A percentile compares a stretch with the other conserved stretches of the same genome.
These are phyloP conservation scores for Amphichorda felina DNA, from an alignment of 2,329 filamentous ascomycete species.

Conservation along the genomic window DNA sequence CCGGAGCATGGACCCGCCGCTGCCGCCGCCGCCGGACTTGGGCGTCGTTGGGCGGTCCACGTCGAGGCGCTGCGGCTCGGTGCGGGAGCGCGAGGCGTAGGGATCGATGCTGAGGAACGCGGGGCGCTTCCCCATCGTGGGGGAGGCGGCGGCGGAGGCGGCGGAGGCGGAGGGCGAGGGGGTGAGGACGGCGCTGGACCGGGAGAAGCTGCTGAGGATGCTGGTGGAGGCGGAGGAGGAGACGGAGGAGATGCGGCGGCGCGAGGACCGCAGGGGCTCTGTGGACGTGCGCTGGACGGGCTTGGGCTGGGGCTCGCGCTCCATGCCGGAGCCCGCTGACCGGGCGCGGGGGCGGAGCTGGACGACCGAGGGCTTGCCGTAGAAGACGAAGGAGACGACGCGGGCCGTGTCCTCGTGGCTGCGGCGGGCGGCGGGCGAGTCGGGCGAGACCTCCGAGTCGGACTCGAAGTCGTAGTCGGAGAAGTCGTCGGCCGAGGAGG, in stretches of 20 bases:
- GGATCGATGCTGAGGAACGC: conserved; percentile 43
- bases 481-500: conserved; percentile 47
- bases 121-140: conserved; percentile 12
- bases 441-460: conserved; percentile 18
- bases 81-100: conserved; percentile 25
- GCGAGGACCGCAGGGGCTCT: conserved; percentile 16
- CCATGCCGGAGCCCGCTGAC: neutral
- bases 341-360: conserved; percentile 33
- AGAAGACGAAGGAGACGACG: conserved; percentile 45
- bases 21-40: neutral
- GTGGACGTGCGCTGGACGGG: conserved; percentile 12
- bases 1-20: conserved; percentile 14
- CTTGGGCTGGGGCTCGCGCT: neutral
- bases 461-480: conserved; percentile 42
- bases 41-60: conserved; percentile 3
- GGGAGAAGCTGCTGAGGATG: conserved; percentile 17
- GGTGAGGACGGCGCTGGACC: conserved; percentile 27
- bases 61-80: neutral
- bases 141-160: conserved; percentile 26
- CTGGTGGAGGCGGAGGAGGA: conserved; percentile 19
- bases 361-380: conserved; percentile 47
- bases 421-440: conserved; percentile 9
- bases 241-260: conserved; percentile 18
- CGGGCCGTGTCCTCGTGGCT: conserved; percentile 45
- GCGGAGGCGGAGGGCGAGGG: conserved; percentile 9